These are phyloP conservation scores for Phytophthora agathidicida DNA, from an alignment of 352 stramenopile genomes.

Conservation along the genomic window DNA sequence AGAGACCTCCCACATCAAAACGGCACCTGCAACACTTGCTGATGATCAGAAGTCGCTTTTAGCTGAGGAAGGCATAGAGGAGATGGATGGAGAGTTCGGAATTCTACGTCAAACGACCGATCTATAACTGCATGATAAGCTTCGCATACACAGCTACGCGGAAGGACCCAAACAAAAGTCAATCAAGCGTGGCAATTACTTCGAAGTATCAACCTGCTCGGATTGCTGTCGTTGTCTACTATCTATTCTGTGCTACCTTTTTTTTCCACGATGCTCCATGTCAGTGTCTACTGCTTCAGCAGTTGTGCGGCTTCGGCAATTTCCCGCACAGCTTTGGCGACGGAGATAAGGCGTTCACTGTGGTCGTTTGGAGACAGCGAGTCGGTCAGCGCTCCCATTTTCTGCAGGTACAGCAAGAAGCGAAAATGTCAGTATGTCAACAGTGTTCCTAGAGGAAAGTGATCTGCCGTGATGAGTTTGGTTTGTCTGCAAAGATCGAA, in stretches of 20 bases:
- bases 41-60: constrained; percentile 57
- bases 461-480: constrained; percentile 16
- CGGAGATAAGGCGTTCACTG: constrained; percentile 57
- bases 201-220: not conserved
- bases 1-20: constrained; percentile 68
- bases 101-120: constrained; percentile 51
- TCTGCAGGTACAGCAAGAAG: constrained; percentile 41
- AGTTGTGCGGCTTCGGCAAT: constrained; percentile 69
- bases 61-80: constrained; percentile 31
- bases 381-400: constrained; percentile 70
- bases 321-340: constrained; percentile 71
- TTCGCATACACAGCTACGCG: not conserved
- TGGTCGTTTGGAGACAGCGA: constrained; percentile 64
- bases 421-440: constrained; percentile 26
- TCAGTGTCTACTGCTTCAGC: constrained; percentile 26
- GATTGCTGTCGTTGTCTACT: not conserved
- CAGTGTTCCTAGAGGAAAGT: not conserved
- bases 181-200: not conserved
- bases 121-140: constrained; percentile 28
- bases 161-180: not conserved
- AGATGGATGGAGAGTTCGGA: constrained; percentile 34
- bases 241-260: not conserved
- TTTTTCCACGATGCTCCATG: not conserved
- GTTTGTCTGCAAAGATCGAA: constrained; percentile 22
- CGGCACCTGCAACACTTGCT: constrained; percentile 19